Base-by-base conservation (phyloP, 2,329 filamentous ascomycete species). In the Sporothrix pseudoabietina region DNA sequence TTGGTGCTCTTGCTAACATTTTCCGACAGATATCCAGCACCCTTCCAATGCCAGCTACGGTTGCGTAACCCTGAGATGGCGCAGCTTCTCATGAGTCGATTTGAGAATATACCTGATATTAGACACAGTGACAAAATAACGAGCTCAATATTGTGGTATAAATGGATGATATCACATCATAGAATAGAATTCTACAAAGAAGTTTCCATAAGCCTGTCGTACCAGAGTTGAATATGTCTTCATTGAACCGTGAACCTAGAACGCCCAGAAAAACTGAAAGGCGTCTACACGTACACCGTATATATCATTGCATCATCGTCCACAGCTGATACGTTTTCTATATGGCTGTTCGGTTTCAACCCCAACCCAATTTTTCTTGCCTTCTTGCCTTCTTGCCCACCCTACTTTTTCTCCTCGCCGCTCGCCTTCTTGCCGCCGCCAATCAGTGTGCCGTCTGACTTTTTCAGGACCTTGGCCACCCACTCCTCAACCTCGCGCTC, bases 401-500 rank as follows among this genome's bases (percentile, higher is more conserved):
- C 39, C 10, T 47, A 59, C 19, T 70, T 72, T 35, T 55, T 69
- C 39, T 69, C 65, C 8, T 47, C 52, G 16, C 26, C 39, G 16
- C 26, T 30, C 32, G 26, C 63, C 44, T 66, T 87, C 75, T 87
- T 88, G 65, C 44, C 54, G 14, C 71, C 30, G 26, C 70, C 72
- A 1, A 55, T 52, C 77, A 84, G 79, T 1, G 32, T 44, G 14
- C 54, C 71, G 73, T 86, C 86, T 75, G 87, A 87, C 75, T 87
- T 88, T 72, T 44, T 55, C 49, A 94, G 85, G 39, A 89, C 76
- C 79, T 87, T 82, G 76, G 87, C 83, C 81, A 90, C 82, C 87
- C 89, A 87, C 82, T 89, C 85, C 79, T 90, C 87, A 74, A 91
- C 82, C 78, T 90, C 85, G 77, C 84, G 82, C 83, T 91, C 88